Conservation (phyloP, 1,284 basidiomycete species). For the Phellopilus nigrolimitatus region DNA sequence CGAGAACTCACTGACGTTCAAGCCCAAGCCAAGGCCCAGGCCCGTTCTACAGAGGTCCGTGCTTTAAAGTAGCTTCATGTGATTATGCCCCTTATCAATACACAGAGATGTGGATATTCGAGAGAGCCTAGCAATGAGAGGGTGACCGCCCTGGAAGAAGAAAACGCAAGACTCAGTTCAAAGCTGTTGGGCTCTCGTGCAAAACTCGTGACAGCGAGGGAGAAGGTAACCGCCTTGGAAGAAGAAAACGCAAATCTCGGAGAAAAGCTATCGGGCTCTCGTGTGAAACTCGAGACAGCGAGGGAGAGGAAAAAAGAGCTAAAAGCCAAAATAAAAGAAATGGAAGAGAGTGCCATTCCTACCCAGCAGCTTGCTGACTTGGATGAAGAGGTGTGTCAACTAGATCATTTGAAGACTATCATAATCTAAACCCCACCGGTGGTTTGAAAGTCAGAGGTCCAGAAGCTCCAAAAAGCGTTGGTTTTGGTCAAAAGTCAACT, state of each 20-base stretch:
- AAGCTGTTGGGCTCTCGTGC: not conserved
- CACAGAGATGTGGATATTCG: no score
- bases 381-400: no score
- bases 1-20: constrained; percentile 3
- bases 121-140: no score
- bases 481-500: not conserved
- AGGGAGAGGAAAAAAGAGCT: not conserved
- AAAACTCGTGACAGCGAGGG: not conserved
- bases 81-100: no score
- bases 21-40: not conserved
- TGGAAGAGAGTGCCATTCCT: no score
- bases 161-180: not conserved
- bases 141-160: not conserved
- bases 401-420: no score
- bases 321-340: not conserved
- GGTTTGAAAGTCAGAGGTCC: not conserved
- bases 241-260: not conserved
- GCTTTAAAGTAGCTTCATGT: no score
- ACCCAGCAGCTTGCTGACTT: no score
- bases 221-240: not conserved
- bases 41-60: not conserved
- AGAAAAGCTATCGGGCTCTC: not conserved
- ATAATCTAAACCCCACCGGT: not conserved
- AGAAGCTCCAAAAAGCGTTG: not conserved
- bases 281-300: not conserved